Conservation (phyloP, 73 alveolate genomes). For the Strombidium stylifer region DNA sequence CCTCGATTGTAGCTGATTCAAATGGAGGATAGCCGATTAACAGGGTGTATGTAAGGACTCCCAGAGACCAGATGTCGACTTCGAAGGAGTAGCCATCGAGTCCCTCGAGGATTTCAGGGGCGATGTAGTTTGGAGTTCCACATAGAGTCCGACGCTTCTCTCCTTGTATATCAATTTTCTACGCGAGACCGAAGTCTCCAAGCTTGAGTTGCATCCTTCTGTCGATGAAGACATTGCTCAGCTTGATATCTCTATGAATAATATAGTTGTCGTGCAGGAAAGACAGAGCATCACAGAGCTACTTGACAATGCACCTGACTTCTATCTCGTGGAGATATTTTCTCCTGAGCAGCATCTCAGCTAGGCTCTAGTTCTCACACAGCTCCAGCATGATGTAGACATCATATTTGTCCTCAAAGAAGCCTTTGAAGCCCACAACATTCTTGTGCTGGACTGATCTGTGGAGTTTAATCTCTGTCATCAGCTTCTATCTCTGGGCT, state of each 20-base stretch:
- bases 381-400: conserved; percentile 89
- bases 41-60: conserved; percentile 94
- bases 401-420: conserved; percentile 88
- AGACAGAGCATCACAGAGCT: conserved; percentile 89
- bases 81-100: conserved; percentile 96
- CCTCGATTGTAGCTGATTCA: conserved; percentile 90
- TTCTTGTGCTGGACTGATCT: conserved; percentile 87
- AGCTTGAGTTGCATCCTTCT: conserved; percentile 97
- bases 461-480: conserved; percentile 96
- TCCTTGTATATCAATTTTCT: conserved; percentile 97
- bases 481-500: conserved; percentile 81
- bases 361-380: conserved; percentile 87
- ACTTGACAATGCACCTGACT: conserved; percentile 88
- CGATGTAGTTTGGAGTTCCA: conserved; percentile 98
- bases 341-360: conserved; percentile 94
- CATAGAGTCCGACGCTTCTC: conserved; percentile 97
- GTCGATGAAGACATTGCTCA: conserved; percentile 93
- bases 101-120: conserved; percentile 97
- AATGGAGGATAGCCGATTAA: conserved; percentile 96
- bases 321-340: conserved; percentile 93
- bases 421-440: conserved; percentile 94
- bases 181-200: conserved; percentile 99
- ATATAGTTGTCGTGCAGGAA: conserved; percentile 93
- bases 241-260: conserved; percentile 96
- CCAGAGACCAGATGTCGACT: conserved; percentile 98